Percentiles rank a stretch among this genome's conserved stretches.
phyloP scores from a whole-genome alignment of 495 filamentous ascomycete genomes.

The Viridothelium virens region DNA sequence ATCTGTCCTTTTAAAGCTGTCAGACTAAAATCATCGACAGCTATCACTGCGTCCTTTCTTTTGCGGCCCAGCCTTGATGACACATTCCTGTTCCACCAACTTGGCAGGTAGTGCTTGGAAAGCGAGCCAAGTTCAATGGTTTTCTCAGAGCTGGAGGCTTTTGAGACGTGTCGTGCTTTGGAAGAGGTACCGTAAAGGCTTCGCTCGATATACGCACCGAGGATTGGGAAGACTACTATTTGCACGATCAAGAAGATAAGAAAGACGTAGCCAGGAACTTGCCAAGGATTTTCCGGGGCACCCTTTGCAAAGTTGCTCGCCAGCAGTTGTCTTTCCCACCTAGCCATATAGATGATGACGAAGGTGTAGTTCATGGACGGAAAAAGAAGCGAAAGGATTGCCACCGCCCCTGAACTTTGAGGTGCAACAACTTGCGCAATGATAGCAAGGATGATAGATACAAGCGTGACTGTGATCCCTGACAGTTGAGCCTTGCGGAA shows the following conservation, averaged over 20 bases:
- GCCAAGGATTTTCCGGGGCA: conserved; percentile 27
- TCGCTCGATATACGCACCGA: conserved; percentile 66
- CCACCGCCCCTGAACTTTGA: conserved; percentile 27
- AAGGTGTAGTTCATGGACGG: conserved; percentile 36
- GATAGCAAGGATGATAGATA: conserved; percentile 40
- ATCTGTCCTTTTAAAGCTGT: conserved; percentile 66
- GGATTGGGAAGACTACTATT: conserved; percentile 60
- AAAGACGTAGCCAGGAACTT: conserved; percentile 23
- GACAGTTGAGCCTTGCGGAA: conserved; percentile 44
- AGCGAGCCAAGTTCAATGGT: conserved; percentile 47
- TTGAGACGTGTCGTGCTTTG: conserved; percentile 47
- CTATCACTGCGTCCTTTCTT: conserved; percentile 53
- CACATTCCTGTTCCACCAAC: conserved; percentile 45
- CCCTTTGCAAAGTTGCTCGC: conserved; percentile 29
- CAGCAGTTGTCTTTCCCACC: conserved; percentile 26
- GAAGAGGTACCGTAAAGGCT: conserved; percentile 65
- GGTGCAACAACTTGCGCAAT: conserved; percentile 38
- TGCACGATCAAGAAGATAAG: conserved; percentile 51
- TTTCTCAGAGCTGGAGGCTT: conserved; percentile 40
- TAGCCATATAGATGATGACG: conserved; percentile 36
- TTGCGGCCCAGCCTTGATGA: conserved; percentile 45
- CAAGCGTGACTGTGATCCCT: conserved; percentile 38
- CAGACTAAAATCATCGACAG: conserved; percentile 62
- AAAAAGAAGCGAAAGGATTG: conserved; percentile 32
- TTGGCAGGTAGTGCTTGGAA: conserved; percentile 65